These are phyloP conservation scores for Globisporangium perplexum DNA, from an alignment of 352 stramenopile species.

Conservation along the genomic window DNA sequence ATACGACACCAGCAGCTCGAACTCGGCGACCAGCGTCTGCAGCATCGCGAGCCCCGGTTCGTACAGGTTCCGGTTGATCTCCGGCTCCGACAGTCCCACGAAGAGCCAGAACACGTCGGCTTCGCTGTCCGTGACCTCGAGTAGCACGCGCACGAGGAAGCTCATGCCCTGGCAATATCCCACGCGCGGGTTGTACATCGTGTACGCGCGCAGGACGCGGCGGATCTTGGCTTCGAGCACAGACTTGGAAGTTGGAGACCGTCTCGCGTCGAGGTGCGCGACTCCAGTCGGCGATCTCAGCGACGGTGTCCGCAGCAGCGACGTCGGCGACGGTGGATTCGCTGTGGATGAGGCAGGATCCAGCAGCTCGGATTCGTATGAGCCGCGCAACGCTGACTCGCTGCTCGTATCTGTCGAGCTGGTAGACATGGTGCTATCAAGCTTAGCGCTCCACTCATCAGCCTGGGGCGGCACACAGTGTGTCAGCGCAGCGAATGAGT, in stretches of 20 bases:
- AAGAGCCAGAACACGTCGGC: conserved; percentile 82
- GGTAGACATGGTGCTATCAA: neutral
- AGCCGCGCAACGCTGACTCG: neutral
- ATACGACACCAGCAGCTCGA: conserved; percentile 53
- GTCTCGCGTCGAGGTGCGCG: neutral
- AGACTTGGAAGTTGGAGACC: neutral
- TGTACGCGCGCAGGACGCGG: conserved; percentile 71
- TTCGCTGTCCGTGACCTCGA: conserved; percentile 60
- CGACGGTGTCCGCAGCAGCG: too few species aligned
- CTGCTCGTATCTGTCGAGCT: neutral
- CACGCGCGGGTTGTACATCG: conserved; percentile 74
- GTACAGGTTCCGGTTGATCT: conserved; percentile 71
- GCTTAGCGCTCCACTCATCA: conserved; percentile 6
- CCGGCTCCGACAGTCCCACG: conserved; percentile 64
- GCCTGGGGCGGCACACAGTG: conserved; percentile 2
- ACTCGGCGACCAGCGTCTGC: conserved; percentile 57
- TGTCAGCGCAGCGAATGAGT: too few species aligned
- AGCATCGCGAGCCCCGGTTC: conserved; percentile 69
- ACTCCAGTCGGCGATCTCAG: neutral
- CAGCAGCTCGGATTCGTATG: neutral
- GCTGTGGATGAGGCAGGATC: neutral
- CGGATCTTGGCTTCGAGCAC: conserved; percentile 60
- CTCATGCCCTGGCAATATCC: conserved; percentile 89
- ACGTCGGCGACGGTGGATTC: neutral
- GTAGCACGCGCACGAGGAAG: conserved; percentile 69